These are phyloP conservation scores for Podospora tetraspora DNA, from an alignment of 495 filamentous ascomycete genomes.

Conservation along the genomic window DNA sequence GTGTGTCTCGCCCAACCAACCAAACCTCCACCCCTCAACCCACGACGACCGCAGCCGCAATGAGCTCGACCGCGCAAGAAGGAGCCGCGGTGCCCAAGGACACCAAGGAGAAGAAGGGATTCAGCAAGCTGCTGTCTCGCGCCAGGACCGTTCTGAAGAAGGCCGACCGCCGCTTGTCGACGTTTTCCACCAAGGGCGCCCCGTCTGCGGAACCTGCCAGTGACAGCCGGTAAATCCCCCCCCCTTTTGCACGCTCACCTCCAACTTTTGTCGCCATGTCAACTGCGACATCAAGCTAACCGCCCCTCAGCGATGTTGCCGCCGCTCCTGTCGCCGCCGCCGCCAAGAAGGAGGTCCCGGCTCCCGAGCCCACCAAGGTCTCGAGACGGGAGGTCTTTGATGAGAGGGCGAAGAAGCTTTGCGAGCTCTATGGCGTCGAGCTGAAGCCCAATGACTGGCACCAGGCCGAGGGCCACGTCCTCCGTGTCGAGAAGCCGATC, in stretches of 20 bases:
- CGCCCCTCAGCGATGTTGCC: slow-evolving; percentile 16
- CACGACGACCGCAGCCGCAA: slow-evolving; percentile 21
- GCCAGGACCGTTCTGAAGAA: slow-evolving; percentile 60
- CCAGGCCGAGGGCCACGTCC: slow-evolving; percentile 49
- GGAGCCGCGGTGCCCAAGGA: slow-evolving; percentile 33
- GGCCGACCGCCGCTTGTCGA: slow-evolving; percentile 36
- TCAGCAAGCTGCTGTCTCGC: slow-evolving; percentile 57
- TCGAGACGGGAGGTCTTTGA: slow-evolving; percentile 51
- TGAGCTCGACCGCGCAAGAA: slow-evolving; percentile 42
- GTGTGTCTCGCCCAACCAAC: neutral
- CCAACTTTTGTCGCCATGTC: neutral
- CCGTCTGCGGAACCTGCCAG: slow-evolving; percentile 20
- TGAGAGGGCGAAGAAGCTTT: slow-evolving; percentile 64
- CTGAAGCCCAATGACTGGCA: slow-evolving; percentile 67
- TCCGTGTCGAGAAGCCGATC: slow-evolving; percentile 81
- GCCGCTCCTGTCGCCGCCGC: slow-evolving; percentile 3
- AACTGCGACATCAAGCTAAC: slow-evolving; percentile 11
- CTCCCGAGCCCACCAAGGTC: slow-evolving; percentile 29
- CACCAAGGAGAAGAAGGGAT: slow-evolving; percentile 54
- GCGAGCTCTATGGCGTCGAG: slow-evolving; percentile 68
- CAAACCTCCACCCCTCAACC: slow-evolving; percentile 6
- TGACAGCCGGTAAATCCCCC: slow-evolving; percentile 30
- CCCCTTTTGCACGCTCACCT: neutral
- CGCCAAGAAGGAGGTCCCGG: slow-evolving; percentile 12
- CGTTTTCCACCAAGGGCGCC: slow-evolving; percentile 13